Base-by-base conservation (phyloP, 2,329 filamentous ascomycete species). In the Atkinsonella hypoxylon region DNA sequence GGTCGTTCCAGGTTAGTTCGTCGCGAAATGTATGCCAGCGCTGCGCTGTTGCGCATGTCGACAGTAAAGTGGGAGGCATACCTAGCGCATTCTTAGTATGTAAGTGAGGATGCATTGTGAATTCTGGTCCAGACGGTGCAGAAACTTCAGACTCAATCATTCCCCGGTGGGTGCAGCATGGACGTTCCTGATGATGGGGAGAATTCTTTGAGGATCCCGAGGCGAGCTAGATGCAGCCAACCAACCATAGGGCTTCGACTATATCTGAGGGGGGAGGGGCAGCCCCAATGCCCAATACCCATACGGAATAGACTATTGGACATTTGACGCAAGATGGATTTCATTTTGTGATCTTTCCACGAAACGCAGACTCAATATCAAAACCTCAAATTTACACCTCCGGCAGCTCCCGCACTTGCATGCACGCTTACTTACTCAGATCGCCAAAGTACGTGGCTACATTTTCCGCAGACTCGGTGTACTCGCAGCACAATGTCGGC, bases 51-150 rank as follows among this genome's bases (percentile, higher is more conserved):
- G 5, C 41, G 17, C 2, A 11, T 7, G 7, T 4, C 7, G 26
- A 26, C 22, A 26, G 3, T 4, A 9, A 8, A 26, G 15, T 9
- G 26, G 8, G 36, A 11, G 13, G 38, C 62, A 43, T 78, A 95
- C 91, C 90, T 59, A 80, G 76, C 60, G 95, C 95, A 65, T 95
- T 85, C 66, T 93, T 89, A 30, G 89, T 95, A 65, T 97, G 90
- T 2, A 98, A 74, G 72, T 96, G 91, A 50, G 93, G 94, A 87
- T 98, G 93, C 93, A 98, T 98, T 61, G 79, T 66, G 52, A 1
- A 7, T 15, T 15, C 8, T 22, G 11, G 15, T 5, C 12, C 10
- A 9, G 30, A 13, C 30, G 45, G 15, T 26, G 26, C 26, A 26
- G 26, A n/a, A n/a, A n/a, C n/a, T n/a, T n/a, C n/a, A n/a, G n/a